Evolutionary conservation across 495 filamentous ascomycete genomes (phyloP), one percentile per base, ranked within the genome.

Genomic region (Elaphomyces granulatus): DNA sequence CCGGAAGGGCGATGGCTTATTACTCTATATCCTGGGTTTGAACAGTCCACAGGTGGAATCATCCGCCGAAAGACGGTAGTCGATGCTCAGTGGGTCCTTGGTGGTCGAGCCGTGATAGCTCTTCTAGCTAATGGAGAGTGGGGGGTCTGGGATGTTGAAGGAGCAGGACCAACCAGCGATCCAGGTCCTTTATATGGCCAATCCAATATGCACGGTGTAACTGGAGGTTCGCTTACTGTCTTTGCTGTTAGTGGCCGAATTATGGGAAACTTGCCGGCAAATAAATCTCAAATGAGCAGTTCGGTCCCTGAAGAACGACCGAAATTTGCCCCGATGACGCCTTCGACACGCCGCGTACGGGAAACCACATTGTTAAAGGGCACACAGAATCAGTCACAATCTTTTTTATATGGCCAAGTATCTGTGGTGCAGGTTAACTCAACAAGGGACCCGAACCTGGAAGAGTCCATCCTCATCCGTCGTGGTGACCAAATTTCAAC

Each of bases 141-240:
- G 87, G 87, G 84, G 3, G 75, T 96, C 19, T 95, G 88, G 87
- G 84, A 92, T 59, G 65, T 87, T 20, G 77, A 84, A 49, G 77
- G 79, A 1, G 68, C 74, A 30, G 73, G 74, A 43, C 78, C 65
- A 3, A 65, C 53, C 52, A 61, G 51, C 43, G 61, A 55, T 4
- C 63, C 69, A 34, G 68, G 59, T 52, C 53, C 64, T 46, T 57
- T 82, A 21, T 70, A 78, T 37, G 72, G 72, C 34, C 75, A 74
- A 47, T 45, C 60, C 4, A 63, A 56, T 38, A 46, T 66, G 2
- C 65, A 74, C 41, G 74, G 77, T n/a, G 70, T 79, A 12, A 69
- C 70, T 36, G 77, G 77, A 12, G 77, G 74, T 12, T 72, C 76
- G 4, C 54, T 78, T 45, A 78, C 80, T 14, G 54, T 66, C 17